phyloP scores from a whole-genome alignment of 176 grass and related monocot genomes.

The Juncus inflexus region DNA sequence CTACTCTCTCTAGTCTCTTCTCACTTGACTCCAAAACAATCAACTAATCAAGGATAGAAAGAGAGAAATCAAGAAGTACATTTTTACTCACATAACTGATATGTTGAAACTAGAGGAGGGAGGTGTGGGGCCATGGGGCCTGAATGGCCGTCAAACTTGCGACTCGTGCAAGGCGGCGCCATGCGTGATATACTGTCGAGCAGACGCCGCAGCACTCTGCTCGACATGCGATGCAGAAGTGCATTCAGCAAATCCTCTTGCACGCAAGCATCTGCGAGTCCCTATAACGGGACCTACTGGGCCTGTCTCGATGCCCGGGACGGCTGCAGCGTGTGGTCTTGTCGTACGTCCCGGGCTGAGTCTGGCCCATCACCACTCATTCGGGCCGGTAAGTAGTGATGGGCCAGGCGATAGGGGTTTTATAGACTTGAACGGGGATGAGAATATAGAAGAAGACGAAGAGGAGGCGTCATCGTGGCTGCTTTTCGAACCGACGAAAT shows the following conservation, averaged over 20 bases:
- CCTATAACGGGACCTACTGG: conserved; percentile 46
- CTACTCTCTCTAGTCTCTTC: conserved; percentile 8
- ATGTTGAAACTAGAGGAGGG: conserved; percentile 28
- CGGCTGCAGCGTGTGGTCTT: background rate
- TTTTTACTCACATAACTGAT: background rate
- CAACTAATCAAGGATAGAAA: background rate
- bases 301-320: conserved; percentile 18
- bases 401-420: background rate
- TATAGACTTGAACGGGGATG: conserved; percentile 1
- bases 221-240: conserved; percentile 72
- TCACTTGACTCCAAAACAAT: background rate
- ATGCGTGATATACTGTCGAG: conserved; percentile 57
- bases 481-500: conserved; percentile 41
- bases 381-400: background rate
- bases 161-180: conserved; percentile 71
- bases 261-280: conserved; percentile 66
- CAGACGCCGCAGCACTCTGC: conserved; percentile 77
- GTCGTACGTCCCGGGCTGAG: conserved; percentile 27
- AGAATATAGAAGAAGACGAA: conserved; percentile 62
- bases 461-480: conserved; percentile 83
- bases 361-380: conserved; percentile 17
- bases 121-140: conserved; percentile 8
- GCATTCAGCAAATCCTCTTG: conserved; percentile 92
- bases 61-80: background rate
- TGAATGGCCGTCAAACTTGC: conserved; percentile 21